Percentiles rank a stretch among this genome's conserved stretches.
phyloP scores from a whole-genome alignment of 177 flowering plant genomes.

The Vitis hybrid region DNA sequence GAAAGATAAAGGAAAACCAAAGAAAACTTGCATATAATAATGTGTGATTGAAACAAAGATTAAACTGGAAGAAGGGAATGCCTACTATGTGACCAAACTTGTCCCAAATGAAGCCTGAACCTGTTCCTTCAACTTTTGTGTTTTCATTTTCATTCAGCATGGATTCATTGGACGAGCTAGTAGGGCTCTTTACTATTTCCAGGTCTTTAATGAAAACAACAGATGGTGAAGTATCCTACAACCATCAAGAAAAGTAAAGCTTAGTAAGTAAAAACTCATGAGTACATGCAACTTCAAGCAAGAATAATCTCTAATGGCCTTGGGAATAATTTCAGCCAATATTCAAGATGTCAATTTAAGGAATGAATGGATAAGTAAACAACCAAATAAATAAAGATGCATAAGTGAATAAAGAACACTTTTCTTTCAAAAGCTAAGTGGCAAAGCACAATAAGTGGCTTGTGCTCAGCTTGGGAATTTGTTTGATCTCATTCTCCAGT shows the following conservation, averaged over 20 bases:
- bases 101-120: conserved; percentile 97
- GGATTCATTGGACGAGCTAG: conserved; percentile 22
- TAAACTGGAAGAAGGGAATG: conserved; percentile 11
- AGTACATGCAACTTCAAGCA: neutral
- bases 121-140: conserved; percentile 87
- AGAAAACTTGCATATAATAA: neutral
- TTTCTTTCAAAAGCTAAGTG: no score
- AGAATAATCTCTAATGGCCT: neutral
- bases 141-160: conserved; percentile 41
- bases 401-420: no score
- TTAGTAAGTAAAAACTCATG: neutral
- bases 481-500: no score
- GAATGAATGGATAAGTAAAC: neutral
- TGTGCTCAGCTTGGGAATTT: no score
- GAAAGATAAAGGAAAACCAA: neutral
- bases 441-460: no score
- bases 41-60: neutral
- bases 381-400: neutral
- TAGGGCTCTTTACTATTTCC: conserved; percentile 44
- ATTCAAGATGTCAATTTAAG: neutral
- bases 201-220: conserved; percentile 80
- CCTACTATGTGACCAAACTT: conserved; percentile 91
- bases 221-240: conserved; percentile 74
- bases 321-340: neutral
- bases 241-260: conserved; percentile 2